Evolutionary conservation across 768 basidiomycete species (phyloP), one percentile per base, ranked within the genome.

Genomic region (Phanerochaete carnosa): DNA sequence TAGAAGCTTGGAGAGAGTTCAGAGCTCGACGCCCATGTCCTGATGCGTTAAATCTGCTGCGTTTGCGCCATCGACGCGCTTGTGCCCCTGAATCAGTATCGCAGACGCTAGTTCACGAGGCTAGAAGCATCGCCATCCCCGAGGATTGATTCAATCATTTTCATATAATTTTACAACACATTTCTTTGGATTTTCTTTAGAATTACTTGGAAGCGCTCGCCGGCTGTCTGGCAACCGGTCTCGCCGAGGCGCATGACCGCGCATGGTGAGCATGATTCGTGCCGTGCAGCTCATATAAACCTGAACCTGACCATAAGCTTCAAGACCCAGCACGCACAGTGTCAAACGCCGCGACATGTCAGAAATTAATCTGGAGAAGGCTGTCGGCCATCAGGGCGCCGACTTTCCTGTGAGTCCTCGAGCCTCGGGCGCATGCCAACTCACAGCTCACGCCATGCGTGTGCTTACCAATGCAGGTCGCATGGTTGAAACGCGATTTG

Each of bases 401-500:
- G 78, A 84, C 57, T 79, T 79, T 59, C 81, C 84, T 33, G 89
- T 92, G 64, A 56, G 80, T 75, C 4, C 29, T n/a, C n/a, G 15
- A 19, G 28, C 8, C 12, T 50, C 19, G 15, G 29, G 50, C 33
- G 12, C 43, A 47, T 22, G 16, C n/a, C 53, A 32, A 5, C 9
- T 30, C 28, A 30, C 5, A 43, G 39, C 39, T 43, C 16, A 43
- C 39, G 19, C 39, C 19, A 19, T 19, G 39, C 6, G 39, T 19
- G 39, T 19, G n/a, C n/a, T n/a, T n/a, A n/a, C n/a, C n/a, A 39
- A 23, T 16, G 15, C 23, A 93, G 90, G 92, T 92, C 26, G 73
- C 83, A 0, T 95, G 93, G 93, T 92, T 90, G 70, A 86, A 87
- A 74, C 84, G 92, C 54, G 93, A 95, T 73, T 75, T 94, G 19